Evolutionary conservation across 179 eudicot genomes (phyloP).

Genomic region (Dionaea muscipula): DNA sequence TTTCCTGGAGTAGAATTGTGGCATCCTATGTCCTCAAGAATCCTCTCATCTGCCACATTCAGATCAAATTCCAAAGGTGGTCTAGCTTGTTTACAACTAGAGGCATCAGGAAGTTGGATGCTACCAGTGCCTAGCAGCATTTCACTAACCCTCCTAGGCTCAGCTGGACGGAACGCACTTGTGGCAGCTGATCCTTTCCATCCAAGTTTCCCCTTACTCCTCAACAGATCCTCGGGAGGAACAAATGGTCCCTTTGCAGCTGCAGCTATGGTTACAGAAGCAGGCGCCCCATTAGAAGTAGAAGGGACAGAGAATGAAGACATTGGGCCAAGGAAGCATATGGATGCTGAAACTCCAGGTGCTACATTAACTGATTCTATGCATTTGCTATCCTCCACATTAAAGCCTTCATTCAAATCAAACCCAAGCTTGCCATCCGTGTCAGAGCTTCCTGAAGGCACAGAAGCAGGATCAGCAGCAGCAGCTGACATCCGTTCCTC

Average conservation of each 20-base stretch:
- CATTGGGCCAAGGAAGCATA: conserved; percentile 23
- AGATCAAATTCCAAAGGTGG: conserved; percentile 43
- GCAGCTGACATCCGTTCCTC: conserved; percentile 11
- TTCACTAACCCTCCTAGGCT: conserved; percentile 36
- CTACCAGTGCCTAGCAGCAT: conserved; percentile 8
- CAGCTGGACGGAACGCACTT: conserved; percentile 56
- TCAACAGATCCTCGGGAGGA: conserved; percentile 40
- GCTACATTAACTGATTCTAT: conserved; percentile 25
- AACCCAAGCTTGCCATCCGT: conserved; percentile 41
- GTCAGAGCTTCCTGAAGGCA: conserved; percentile 18
- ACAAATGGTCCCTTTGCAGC: conserved; percentile 81
- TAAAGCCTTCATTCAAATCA: conserved; percentile 84
- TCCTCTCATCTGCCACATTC: conserved; percentile 61
- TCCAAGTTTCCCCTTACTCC: conserved; percentile 39
- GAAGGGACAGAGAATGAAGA: conserved; percentile 30
- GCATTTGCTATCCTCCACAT: conserved; percentile 47
- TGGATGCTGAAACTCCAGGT: conserved; percentile 12
- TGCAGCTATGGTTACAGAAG: conserved; percentile 66
- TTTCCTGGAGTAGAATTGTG: conserved; percentile 20
- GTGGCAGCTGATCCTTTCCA: conserved; percentile 78
- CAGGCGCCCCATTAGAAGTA: conserved; percentile 27
- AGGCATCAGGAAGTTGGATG: conserved; percentile 17
- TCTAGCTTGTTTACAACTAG: conserved; percentile 24
- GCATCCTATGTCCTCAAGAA: conserved; percentile 33
- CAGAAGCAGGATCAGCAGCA: conserved; percentile 19